Base-by-base conservation (phyloP, 768 basidiomycete species). In the Boletales sp. region DNA sequence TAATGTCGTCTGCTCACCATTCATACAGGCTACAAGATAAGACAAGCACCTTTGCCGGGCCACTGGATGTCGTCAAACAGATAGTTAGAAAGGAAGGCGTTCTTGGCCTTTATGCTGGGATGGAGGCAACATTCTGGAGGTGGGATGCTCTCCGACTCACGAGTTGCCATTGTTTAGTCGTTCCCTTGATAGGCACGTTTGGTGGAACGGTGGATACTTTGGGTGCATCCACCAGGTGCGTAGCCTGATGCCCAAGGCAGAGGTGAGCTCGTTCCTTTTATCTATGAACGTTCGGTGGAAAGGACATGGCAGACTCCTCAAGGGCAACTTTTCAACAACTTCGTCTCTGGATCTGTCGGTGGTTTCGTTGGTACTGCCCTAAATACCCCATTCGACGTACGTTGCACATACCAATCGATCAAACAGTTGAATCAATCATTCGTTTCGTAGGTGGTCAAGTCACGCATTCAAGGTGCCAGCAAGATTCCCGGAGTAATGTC, bases 71-170 rank as follows among this genome's bases (percentile, higher is more conserved):
- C 14, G 79, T 99, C 15, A 84, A 79, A 57, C 83, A 90, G 58
- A 75, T 93, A 28, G 67, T 96, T 42, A 76, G 67, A 58, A 86
- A 84, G 51, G 84, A 91, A 32, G 95, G 95, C 28, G 44, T 88
- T 5, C 70, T 97, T 0, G 94, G 92, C 17, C 70, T 97, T 21
- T 97, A 97, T 63, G 83, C 83, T 19, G 94, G 96, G 33, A 94
- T 98, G 88, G 96, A 98, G 66, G 82, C 92, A 12, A 98, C 95
- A 2, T 95, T 97, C 73, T 97, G 95, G 95, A 81, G 94, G 90
- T 90, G 15, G 37, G 17, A 21, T 13, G 19, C 34, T 19, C 17
- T 15, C 37, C n/a, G 13, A n/a, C 17, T 14, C 3, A 28, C 38
- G 33, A 17, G 13, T 28, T 42, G 15, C 1, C 31, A 28, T 17